phyloP scores from a whole-genome alignment of 192 early-diverging fungal species.

The Thamnidium elegans region DNA sequence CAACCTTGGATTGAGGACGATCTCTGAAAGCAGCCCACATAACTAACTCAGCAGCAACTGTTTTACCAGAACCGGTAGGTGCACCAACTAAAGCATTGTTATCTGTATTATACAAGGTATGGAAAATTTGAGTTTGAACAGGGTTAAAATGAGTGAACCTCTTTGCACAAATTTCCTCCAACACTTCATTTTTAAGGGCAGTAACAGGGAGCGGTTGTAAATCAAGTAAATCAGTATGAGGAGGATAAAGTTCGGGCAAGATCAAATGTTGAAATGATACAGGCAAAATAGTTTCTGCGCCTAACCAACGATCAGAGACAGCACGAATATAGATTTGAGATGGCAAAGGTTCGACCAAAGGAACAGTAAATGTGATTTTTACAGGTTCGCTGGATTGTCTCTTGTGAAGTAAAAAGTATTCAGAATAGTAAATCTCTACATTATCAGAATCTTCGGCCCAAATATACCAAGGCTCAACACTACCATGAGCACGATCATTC shows the following conservation, averaged over 20 bases:
- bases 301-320: conserved; percentile 94
- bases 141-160: conserved; percentile 98
- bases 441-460: conserved; percentile 93
- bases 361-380: conserved; percentile 83
- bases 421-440: conserved; percentile 88
- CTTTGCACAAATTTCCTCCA: conserved; percentile 82
- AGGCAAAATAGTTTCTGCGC: conserved; percentile 78
- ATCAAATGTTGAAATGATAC: conserved; percentile 92
- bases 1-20: conserved; percentile 64
- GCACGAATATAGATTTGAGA: conserved; percentile 91
- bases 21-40: conserved; percentile 76
- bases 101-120: conserved; percentile 85
- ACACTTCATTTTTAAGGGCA: conserved; percentile 73
- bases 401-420: conserved; percentile 81
- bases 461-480: conserved; percentile 91
- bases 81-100: conserved; percentile 91
- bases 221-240: conserved; percentile 89
- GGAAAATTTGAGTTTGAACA: conserved; percentile 98
- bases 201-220: conserved; percentile 88
- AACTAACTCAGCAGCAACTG: conserved; percentile 93
- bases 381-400: conserved; percentile 65
- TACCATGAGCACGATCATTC: conserved; percentile 92
- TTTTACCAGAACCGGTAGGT: conserved; percentile 97
- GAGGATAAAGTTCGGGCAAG: conserved; percentile 80
- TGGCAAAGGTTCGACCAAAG: conserved; percentile 87